These are phyloP conservation scores for Hypoxylon fragiforme DNA, from an alignment of 495 filamentous ascomycete genomes.

Conservation along the genomic window DNA sequence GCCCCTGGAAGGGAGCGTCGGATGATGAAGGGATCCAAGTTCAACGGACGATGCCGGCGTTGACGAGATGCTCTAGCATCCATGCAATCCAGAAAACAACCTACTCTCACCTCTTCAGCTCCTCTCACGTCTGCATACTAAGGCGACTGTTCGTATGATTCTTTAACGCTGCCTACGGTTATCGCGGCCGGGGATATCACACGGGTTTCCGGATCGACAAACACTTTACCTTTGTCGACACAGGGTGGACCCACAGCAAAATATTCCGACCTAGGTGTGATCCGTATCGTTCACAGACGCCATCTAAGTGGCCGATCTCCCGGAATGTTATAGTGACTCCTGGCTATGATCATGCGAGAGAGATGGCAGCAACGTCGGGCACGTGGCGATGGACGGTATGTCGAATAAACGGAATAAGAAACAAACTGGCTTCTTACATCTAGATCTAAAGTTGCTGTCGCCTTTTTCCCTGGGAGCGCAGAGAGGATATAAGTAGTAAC, in stretches of 20 bases:
- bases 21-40: constrained; percentile 12
- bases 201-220: no score
- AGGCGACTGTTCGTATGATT: no score
- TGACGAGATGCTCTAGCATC: not conserved
- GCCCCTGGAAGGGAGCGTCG: constrained; percentile 29
- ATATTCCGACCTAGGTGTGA: constrained; percentile 49
- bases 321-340: constrained; percentile 53
- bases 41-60: constrained; percentile 1
- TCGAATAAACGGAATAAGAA: constrained; percentile 45
- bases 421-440: constrained; percentile 33
- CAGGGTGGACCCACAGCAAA: constrained; percentile 51
- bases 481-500: constrained; percentile 39
- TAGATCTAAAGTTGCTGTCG: constrained; percentile 35
- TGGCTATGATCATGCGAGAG: constrained; percentile 55
- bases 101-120: no score
- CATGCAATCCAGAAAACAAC: no score
- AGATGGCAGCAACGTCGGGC: constrained; percentile 51
- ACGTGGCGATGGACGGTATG: constrained; percentile 52
- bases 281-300: constrained; percentile 50
- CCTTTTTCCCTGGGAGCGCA: constrained; percentile 40
- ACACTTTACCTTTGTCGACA: no score
- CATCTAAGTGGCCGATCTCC: constrained; percentile 53
- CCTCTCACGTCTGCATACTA: no score
- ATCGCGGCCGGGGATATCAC: no score
- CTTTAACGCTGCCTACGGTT: no score